Conservation (phyloP, 495 filamentous ascomycete genomes). For the Alectoria sarmentosa region DNA sequence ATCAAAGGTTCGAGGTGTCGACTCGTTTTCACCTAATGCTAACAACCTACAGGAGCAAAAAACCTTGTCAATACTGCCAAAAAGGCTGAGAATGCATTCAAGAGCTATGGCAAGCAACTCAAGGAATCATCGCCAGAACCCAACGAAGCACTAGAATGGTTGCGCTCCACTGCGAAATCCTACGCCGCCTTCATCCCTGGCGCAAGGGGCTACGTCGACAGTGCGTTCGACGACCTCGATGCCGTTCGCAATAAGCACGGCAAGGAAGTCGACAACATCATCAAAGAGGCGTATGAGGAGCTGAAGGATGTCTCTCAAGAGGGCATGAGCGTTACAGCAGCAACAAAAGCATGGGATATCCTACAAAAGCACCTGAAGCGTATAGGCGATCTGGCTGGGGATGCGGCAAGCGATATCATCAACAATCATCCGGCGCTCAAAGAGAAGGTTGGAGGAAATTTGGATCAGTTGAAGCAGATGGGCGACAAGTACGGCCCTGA, state of each 20-base stretch:
- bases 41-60: conserved; percentile 36
- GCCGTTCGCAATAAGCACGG: conserved; percentile 49
- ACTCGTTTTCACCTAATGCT: not conserved
- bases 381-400: conserved; percentile 47
- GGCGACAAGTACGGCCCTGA: conserved; percentile 58
- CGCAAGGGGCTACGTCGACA: conserved; percentile 52
- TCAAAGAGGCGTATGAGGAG: conserved; percentile 52
- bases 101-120: conserved; percentile 43
- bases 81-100: conserved; percentile 45
- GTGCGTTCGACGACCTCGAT: conserved; percentile 56
- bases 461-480: conserved; percentile 55
- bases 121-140: conserved; percentile 48
- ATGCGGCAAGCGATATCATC: conserved; percentile 50
- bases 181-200: conserved; percentile 63
- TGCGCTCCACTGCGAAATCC: conserved; percentile 49
- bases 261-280: conserved; percentile 55
- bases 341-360: conserved; percentile 44
- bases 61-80: conserved; percentile 43
- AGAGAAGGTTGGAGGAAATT: conserved; percentile 56
- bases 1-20: not conserved
- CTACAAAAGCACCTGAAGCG: conserved; percentile 45
- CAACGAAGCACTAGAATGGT: conserved; percentile 49
- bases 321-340: conserved; percentile 47
- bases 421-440: conserved; percentile 60
- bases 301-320: conserved; percentile 43